Evolutionary conservation across 257 asterid species (phyloP).

Genomic region (Penstemon davidsonii): DNA sequence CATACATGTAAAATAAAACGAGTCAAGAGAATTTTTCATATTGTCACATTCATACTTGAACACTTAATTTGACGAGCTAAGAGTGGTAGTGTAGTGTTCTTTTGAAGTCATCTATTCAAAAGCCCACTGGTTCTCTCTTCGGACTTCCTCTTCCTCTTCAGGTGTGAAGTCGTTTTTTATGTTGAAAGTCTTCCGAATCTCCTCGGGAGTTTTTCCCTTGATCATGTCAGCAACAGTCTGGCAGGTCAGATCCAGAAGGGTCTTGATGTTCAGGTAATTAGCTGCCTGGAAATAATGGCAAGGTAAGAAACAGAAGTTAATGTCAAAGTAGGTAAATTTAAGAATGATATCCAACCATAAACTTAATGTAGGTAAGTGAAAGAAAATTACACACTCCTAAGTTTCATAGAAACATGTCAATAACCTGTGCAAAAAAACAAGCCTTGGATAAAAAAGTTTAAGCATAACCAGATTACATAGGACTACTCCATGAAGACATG

Average conservation of each 20-base stretch:
- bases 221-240: constrained; percentile 62
- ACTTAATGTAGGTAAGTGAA: background rate
- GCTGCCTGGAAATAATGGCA: constrained; percentile 44
- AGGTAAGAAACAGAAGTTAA: too few relatives aligned
- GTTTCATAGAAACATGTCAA: too few relatives aligned
- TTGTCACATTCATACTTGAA: background rate
- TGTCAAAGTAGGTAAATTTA: too few relatives aligned
- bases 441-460: background rate
- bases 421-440: too few relatives aligned
- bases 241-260: constrained; percentile 57
- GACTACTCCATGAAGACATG: too few relatives aligned
- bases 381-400: too few relatives aligned
- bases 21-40: background rate
- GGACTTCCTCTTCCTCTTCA: constrained; percentile 54
- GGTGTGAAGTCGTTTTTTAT: constrained; percentile 52
- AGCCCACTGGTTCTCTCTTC: constrained; percentile 59
- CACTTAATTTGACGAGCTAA: background rate
- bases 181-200: constrained; percentile 45
- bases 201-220: constrained; percentile 51
- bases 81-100: background rate
- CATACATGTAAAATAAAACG: background rate
- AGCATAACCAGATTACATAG: too few relatives aligned
- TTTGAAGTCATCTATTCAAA: constrained; percentile 35
- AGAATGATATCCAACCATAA: too few relatives aligned
- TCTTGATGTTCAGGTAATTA: constrained; percentile 56